Base-by-base conservation (phyloP, 176 grass and related monocot species). In the Pontederia paniculata region DNA sequence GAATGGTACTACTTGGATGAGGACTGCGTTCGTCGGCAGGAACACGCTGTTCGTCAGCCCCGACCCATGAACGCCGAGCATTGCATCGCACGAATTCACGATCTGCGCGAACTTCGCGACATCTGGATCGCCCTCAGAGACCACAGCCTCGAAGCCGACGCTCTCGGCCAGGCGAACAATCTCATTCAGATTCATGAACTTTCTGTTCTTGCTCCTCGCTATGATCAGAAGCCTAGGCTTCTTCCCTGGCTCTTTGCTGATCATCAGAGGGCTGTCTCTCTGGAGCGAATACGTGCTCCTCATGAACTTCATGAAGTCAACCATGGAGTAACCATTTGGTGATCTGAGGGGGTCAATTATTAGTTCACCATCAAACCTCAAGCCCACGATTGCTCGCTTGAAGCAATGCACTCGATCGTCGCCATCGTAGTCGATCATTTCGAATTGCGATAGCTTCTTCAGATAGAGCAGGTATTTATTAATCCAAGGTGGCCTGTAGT, bases 71-170 rank as follows among this genome's bases (percentile, higher is more conserved):
- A 67, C 72, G 6, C 72, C 72, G 61, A 75, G 47, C 48, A 75
- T 75, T 42, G 42, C 72, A 47, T 75, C 62, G 48, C 72, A 75
- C 9, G 72, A 75, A 52, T 75, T 75, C 23, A 75, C 65, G 51
- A 75, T 52, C 21, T 56, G 37, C 13, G 43, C 72, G 48, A 49
- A 63, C 15, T 54, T 62, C 9, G 25, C 43, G 9, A 75, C 25
- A 48, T 44, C 20, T 16, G 25, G 18, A 12, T 58, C 44, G 18
- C 17, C 51, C 47, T 57, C 72, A 11, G 46, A 20, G 9, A 53
- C 20, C 18, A 75, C 61, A 16, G 58, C 72, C 53, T 75, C 62
- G 45, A 75, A 67, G 10, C 72, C 72, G 15, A 46, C 45, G 9
- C 42, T 44, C 53, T 67, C 52, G 8, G 52, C 72, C 51, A 28